Evolutionary conservation across 495 filamentous ascomycete species (phyloP).

Genomic region (Penicillium ochrochloron): DNA sequence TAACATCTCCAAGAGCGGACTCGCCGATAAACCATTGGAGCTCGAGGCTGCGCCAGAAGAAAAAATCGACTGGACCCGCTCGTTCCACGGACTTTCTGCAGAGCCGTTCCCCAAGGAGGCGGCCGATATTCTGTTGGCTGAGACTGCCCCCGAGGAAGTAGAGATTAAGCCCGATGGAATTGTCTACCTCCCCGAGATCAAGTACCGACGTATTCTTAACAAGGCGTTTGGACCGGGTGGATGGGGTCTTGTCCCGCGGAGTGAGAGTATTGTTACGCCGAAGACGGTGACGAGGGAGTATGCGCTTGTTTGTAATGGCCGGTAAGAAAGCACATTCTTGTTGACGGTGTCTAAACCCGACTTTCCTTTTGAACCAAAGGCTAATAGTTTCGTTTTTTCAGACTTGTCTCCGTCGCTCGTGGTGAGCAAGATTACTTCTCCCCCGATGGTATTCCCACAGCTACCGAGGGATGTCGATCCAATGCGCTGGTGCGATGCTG

Average conservation of each 20-base stretch:
- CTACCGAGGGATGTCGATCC: constrained; percentile 94
- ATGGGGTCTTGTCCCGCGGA: constrained; percentile 90
- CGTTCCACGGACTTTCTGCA: constrained; percentile 84
- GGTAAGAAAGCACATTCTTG: constrained; percentile 57
- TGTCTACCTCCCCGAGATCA: constrained; percentile 96
- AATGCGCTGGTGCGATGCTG: constrained; percentile 97
- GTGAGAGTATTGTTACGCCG: constrained; percentile 87
- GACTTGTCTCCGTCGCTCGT: constrained; percentile 88
- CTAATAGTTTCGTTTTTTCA: constrained; percentile 37
- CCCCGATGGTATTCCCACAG: constrained; percentile 91
- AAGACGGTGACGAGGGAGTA: constrained; percentile 94
- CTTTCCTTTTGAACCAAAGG: neutral
- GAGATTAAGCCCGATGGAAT: constrained; percentile 98
- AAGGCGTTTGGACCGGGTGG: constrained; percentile 91
- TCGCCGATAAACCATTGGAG: constrained; percentile 56
- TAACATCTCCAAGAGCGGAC: constrained; percentile 56
- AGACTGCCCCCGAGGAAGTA: constrained; percentile 73
- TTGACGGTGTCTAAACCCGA: neutral
- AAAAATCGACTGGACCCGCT: constrained; percentile 87
- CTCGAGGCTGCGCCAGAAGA: constrained; percentile 50
- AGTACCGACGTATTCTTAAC: constrained; percentile 93
- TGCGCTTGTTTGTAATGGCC: constrained; percentile 84
- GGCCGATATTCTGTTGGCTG: constrained; percentile 69
- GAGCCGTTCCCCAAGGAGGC: constrained; percentile 78
- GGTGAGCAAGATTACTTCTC: constrained; percentile 96